These are phyloP conservation scores for Miamiensis avidus DNA, from an alignment of 169 alveolate species.

Conservation along the genomic window DNA sequence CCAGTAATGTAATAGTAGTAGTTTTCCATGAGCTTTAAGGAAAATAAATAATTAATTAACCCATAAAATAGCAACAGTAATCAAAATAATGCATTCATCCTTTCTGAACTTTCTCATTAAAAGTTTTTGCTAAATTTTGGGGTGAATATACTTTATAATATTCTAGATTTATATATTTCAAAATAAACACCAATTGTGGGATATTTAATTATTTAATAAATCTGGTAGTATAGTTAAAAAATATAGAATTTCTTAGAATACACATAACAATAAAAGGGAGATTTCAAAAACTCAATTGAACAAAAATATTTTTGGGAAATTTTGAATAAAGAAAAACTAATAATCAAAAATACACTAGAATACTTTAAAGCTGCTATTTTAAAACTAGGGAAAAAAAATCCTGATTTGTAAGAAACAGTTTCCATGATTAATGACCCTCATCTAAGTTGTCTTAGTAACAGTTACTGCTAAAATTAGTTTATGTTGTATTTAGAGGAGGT, in stretches of 20 bases:
- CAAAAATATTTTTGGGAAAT: not conserved
- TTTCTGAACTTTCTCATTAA: not conserved
- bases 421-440: not conserved
- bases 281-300: not conserved
- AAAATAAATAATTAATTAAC: no score
- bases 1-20: no score
- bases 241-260: no score
- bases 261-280: not conserved
- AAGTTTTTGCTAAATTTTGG: not conserved
- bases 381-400: not conserved
- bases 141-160: not conserved
- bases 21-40: no score
- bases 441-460: not conserved
- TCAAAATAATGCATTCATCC: no score
- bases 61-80: no score
- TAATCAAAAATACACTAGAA: not conserved
- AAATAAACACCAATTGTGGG: not conserved
- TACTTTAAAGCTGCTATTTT: not conserved
- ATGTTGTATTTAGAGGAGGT: not conserved
- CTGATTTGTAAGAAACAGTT: not conserved
- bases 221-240: not conserved
- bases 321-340: not conserved
- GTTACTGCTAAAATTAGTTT: no score
- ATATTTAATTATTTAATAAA: no score
- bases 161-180: not conserved